Evolutionary conservation across 1,139 yeast species (phyloP), one percentile per base, ranked within the genome.

Genomic region (Lodderomyces elongisporus): DNA sequence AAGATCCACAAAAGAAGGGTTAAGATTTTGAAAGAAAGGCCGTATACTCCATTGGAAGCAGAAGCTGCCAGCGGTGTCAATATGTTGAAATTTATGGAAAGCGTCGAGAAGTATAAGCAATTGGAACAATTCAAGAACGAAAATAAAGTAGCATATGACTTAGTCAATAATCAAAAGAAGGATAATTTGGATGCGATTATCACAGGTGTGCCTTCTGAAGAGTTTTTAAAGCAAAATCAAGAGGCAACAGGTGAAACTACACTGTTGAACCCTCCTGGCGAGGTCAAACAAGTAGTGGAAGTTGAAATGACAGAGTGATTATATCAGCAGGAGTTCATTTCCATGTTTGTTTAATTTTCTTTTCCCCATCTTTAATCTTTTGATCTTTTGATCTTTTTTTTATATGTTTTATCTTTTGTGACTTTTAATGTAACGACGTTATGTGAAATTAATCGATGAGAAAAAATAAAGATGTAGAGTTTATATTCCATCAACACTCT

Each of bases 61-160:
- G 88, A 87, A 50, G 95, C 96, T 26, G 96, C 95, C 1, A 74
- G 83, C 0, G 97, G 97, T 3, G 66, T 73, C 18, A 81, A 85
- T 54, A 66, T 88, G 57, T 66, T 67, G 32, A 79, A 75, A 55
- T 89, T 78, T 52, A 55, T 81, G 48, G 66, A 69, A 37, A 68
- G 76, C 35, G 85, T 81, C 18, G 80, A 79, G 41, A 64, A 74
- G 46, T 70, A 69, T 47, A 72, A 71, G 54, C 56, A 55, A 33
- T 43, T 58, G 34, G 73, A 68, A 40, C 54, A 55, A 33, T 53
- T 50, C 39, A 66, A 70, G 45, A 49, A 48, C n/a, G 69, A 58
- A 17, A 56, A 64, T 41, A 60, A 66, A 45, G 56, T 48, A 25
- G 71, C 62, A 33, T 56, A 56, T 33, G 68, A 62, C 15, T 52